Evolutionary conservation across 23 red algal species (phyloP).

Genomic region (Chondrus crispus): DNA sequence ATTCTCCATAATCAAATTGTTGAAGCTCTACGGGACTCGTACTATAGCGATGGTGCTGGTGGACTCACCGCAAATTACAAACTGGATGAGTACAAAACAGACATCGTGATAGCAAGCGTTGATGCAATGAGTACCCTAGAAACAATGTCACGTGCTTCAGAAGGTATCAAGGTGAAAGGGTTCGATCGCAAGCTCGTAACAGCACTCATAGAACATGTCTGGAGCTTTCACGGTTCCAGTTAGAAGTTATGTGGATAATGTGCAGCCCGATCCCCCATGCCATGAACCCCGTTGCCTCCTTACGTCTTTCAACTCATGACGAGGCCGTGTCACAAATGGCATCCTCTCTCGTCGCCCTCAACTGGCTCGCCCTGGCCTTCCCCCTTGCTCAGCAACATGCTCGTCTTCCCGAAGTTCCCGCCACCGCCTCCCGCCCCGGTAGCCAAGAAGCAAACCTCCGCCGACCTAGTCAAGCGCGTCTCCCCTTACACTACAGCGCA

Average conservation of each 20-base stretch:
- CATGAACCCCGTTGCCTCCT: conserved; percentile 61
- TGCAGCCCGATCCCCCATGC: too few species aligned
- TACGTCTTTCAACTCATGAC: conserved; percentile 53
- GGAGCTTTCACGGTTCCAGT: too few species aligned
- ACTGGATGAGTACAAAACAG: not conserved
- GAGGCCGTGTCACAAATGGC: conserved; percentile 42
- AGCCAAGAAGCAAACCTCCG: not conserved
- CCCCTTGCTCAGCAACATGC: not conserved
- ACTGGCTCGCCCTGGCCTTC: conserved; percentile 50
- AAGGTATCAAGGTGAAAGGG: conserved; percentile 5
- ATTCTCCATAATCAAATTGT: conserved; percentile 22
- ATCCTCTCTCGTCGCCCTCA: conserved; percentile 1
- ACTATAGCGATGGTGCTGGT: not conserved
- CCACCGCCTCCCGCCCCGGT: not conserved
- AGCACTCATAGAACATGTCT: conserved; percentile 1
- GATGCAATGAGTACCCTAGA: not conserved
- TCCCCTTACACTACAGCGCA: too few species aligned
- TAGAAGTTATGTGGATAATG: too few species aligned
- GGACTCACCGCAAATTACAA: not conserved
- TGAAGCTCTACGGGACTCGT: not conserved
- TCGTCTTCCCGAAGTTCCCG: not conserved
- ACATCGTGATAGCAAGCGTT: not conserved
- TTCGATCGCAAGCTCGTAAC: not conserved
- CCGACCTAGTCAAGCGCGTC: conserved; percentile 5
- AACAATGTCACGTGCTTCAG: not conserved